A percentile compares a stretch with the other conserved stretches of the same genome.
These are phyloP conservation scores for Chamaecrista fasciculata DNA, from an alignment of 306 rosid species.

Conservation along the genomic window DNA sequence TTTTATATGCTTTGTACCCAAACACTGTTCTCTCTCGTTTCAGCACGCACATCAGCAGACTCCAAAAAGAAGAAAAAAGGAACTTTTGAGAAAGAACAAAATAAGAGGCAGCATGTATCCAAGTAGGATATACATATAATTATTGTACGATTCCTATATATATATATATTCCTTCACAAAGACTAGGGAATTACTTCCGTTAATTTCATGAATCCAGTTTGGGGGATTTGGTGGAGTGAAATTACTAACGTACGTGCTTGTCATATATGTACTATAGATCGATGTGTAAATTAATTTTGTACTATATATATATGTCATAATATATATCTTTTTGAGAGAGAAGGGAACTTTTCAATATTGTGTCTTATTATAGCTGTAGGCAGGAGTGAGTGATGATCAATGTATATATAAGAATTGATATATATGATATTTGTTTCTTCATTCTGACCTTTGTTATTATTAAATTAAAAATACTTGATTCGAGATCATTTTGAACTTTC, in stretches of 20 bases:
- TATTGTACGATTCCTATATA: constrained; percentile 19
- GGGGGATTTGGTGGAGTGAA: constrained; percentile 22
- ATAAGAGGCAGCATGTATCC: background rate
- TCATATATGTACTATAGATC: no score
- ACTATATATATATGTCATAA: no score
- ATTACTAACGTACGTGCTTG: constrained; percentile 28
- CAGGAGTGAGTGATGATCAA: no score
- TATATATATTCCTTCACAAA: constrained; percentile 26
- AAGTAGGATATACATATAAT: no score
- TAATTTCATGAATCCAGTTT: background rate
- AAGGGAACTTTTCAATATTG: no score
- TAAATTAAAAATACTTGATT: background rate
- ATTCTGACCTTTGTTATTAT: constrained; percentile 9
- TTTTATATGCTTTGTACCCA: constrained; percentile 10
- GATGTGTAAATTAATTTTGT: no score
- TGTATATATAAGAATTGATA: no score
- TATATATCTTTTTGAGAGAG: no score
- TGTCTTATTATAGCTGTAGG: no score
- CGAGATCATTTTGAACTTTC: constrained; percentile 6
- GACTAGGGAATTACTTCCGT: constrained; percentile 13
- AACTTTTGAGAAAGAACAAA: background rate
- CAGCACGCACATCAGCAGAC: background rate
- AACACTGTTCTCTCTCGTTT: constrained; percentile 23
- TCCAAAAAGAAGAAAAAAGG: constrained; percentile 34
- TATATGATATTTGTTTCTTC: constrained; percentile 19